Percentiles rank a stretch among this genome's conserved stretches.
Conservation (phyloP, 139 green algal genomes). For the Chlorella sorokiniana region DNA sequence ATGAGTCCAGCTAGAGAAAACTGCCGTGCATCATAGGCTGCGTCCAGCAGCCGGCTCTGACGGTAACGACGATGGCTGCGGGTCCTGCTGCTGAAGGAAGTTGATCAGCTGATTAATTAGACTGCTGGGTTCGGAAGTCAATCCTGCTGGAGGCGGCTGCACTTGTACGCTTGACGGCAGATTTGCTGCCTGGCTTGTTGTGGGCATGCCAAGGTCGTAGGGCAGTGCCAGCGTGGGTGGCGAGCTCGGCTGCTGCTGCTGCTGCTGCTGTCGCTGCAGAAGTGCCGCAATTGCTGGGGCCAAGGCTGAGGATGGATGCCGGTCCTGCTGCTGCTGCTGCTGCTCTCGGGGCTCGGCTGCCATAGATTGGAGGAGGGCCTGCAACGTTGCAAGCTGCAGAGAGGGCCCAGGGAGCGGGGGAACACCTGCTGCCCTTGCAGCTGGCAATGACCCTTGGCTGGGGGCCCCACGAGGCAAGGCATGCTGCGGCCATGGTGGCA, state of each 20-base stretch:
- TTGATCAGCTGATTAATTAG: too few relatives aligned
- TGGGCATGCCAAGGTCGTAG: too few relatives aligned
- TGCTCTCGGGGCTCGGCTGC: not conserved
- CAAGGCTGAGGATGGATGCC: not conserved
- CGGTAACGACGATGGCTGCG: too few relatives aligned
- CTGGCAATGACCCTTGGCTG: not conserved
- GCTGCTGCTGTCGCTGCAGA: not conserved
- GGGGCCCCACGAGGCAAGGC: not conserved
- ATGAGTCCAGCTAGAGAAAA: too few relatives aligned
- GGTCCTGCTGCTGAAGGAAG: too few relatives aligned
- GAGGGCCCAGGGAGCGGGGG: not conserved
- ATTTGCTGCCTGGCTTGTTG: too few relatives aligned
- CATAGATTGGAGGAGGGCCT: not conserved
- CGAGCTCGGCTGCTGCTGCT: not conserved
- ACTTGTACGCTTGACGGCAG: too few relatives aligned
- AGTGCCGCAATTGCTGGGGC: not conserved
- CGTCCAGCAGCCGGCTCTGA: too few relatives aligned
- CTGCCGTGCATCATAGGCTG: too few relatives aligned
- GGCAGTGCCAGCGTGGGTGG: too few relatives aligned
- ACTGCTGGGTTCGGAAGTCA: too few relatives aligned
- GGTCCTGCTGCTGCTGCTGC: not conserved
- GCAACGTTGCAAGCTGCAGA: not conserved
- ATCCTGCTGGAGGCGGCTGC: too few relatives aligned
- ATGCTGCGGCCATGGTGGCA: not conserved
- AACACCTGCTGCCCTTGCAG: not conserved